phyloP scores from a whole-genome alignment of 495 filamentous ascomycete genomes.

The Penicillium simplicissimum region DNA sequence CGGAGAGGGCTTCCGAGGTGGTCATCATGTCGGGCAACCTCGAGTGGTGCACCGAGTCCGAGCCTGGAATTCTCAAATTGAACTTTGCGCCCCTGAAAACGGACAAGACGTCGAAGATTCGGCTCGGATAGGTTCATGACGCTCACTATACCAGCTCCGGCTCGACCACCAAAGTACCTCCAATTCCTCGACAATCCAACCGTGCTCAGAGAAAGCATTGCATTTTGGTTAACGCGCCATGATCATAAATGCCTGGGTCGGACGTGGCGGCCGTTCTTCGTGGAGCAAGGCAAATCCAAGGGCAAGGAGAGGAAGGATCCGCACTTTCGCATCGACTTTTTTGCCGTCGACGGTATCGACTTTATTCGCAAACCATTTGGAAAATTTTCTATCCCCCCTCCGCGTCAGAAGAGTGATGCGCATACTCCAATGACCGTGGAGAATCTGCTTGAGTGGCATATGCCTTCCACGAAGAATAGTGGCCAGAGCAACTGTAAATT shows the following conservation, averaged over 20 bases:
- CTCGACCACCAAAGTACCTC: slow-evolving; percentile 40
- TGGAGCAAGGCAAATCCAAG: slow-evolving; percentile 44
- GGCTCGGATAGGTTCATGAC: slow-evolving; percentile 51
- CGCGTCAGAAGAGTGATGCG: slow-evolving; percentile 21
- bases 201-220: slow-evolving; percentile 37
- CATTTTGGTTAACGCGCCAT: slow-evolving; percentile 45
- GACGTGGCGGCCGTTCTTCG: slow-evolving; percentile 49
- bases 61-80: slow-evolving; percentile 44
- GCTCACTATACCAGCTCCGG: slow-evolving; percentile 40
- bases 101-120: slow-evolving; percentile 46
- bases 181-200: slow-evolving; percentile 23
- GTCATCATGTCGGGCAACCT: slow-evolving; percentile 46
- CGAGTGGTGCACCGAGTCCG: slow-evolving; percentile 37
- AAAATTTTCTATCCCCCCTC: slow-evolving; percentile 18
- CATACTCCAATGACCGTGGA: slow-evolving; percentile 43
- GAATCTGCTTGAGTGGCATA: slow-evolving; percentile 54
- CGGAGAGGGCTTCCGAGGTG: slow-evolving; percentile 40
- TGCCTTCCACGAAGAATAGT: slow-evolving; percentile 41
- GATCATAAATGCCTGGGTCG: slow-evolving; percentile 46
- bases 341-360: slow-evolving; percentile 52
- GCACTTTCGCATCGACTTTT: slow-evolving; percentile 51
- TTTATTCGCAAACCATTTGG: slow-evolving; percentile 26
- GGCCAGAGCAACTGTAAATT: slow-evolving; percentile 51
- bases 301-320: slow-evolving; percentile 29
- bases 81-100: slow-evolving; percentile 44